A percentile compares a stretch with the other conserved stretches of the same genome.
Evolutionary conservation across 352 stramenopile species (phyloP).

Genomic region (Phytophthora pluvialis): DNA sequence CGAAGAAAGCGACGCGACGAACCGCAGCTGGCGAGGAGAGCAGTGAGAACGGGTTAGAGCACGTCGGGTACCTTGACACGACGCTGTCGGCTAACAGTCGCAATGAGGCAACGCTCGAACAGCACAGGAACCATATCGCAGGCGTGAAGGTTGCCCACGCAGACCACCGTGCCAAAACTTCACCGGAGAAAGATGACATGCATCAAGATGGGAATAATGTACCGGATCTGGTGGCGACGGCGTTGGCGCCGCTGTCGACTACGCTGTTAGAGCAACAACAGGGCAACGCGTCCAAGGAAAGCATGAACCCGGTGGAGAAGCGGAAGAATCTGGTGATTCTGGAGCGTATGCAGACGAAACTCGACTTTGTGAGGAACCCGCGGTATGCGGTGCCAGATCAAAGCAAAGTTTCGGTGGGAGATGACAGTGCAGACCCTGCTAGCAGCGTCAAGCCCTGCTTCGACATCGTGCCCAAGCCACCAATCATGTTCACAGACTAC

Average conservation of each 20-base stretch:
- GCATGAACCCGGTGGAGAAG: constrained; percentile 66
- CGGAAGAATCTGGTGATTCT: constrained; percentile 75
- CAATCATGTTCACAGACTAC: constrained; percentile 72
- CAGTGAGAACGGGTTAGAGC: constrained; percentile 21
- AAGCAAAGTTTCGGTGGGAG: not conserved
- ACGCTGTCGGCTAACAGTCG: constrained; percentile 54
- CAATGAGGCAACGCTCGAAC: constrained; percentile 53
- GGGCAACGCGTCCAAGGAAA: no score
- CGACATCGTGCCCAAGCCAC: constrained; percentile 52
- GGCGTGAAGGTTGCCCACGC: constrained; percentile 43
- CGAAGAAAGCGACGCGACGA: constrained; percentile 14
- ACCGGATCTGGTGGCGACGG: not conserved
- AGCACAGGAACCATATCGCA: constrained; percentile 54
- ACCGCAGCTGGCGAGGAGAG: constrained; percentile 19
- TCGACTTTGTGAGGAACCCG: constrained; percentile 76
- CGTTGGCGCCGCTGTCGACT: constrained; percentile 3
- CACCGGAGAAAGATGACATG: not conserved
- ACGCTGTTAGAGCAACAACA: not conserved
- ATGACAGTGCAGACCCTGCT: not conserved
- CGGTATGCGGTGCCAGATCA: constrained; percentile 41
- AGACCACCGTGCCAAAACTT: constrained; percentile 8
- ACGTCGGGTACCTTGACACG: constrained; percentile 61
- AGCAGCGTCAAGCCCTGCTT: constrained; percentile 37
- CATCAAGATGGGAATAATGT: not conserved
- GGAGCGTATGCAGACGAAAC: constrained; percentile 79